These are phyloP conservation scores for Phanerochaete sordida DNA, from an alignment of 768 basidiomycete species.

Conservation along the genomic window DNA sequence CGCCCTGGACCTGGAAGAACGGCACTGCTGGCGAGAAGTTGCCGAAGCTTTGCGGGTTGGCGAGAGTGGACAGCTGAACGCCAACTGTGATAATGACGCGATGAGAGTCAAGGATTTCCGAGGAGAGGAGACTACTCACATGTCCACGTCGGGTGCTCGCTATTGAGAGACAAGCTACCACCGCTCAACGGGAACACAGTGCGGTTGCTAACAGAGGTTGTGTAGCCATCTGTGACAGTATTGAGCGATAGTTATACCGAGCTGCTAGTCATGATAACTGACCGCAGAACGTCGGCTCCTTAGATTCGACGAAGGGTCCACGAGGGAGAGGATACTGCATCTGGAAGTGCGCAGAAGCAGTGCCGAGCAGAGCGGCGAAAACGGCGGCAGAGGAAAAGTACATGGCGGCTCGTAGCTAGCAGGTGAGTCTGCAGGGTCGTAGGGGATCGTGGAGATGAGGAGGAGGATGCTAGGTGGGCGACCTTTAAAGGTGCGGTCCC, in stretches of 20 bases:
- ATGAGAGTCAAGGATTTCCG: neutral
- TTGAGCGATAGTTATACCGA: neutral
- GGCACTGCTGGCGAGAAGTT: conserved; percentile 56
- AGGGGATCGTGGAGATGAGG: neutral
- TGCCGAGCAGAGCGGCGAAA: conserved; percentile 31
- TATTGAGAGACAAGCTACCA: conserved; percentile 60
- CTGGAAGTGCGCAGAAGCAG: conserved; percentile 65
- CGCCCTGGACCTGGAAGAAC: conserved; percentile 48
- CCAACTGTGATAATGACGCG: conserved; percentile 36
- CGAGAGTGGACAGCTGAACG: conserved; percentile 49
- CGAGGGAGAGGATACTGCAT: conserved; percentile 72
- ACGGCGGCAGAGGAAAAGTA: conserved; percentile 31
- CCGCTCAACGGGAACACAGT: conserved; percentile 64
- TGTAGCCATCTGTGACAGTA: conserved; percentile 56
- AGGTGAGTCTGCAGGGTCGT: neutral
- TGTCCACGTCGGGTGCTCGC: conserved; percentile 61
- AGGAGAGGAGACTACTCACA: conserved; percentile 33
- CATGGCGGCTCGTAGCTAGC: conserved; percentile 24
- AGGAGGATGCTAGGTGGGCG: neutral
- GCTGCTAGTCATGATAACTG: neutral
- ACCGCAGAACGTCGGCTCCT: conserved; percentile 70
- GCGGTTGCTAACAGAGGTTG: conserved; percentile 46
- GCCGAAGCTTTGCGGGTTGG: conserved; percentile 58
- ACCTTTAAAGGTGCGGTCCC: conserved; percentile 11
- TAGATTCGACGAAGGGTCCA: conserved; percentile 59